Base-by-base conservation (phyloP, 805 yeast genomes). In the Saturnispora mendoncae region DNA sequence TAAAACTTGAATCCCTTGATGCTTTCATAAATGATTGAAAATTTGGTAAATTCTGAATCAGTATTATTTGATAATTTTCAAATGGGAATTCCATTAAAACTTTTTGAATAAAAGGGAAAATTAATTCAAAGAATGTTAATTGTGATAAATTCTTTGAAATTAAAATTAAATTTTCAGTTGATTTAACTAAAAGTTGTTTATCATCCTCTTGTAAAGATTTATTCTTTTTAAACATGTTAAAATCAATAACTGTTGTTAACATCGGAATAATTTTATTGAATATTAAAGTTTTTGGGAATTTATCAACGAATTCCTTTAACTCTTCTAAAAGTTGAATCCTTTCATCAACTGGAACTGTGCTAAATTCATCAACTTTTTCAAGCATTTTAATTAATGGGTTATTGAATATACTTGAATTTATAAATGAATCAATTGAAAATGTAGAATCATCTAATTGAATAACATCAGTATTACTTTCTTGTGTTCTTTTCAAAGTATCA, bases 351-450 rank as follows among this genome's bases (percentile, higher is more conserved):
- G 79, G 64, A 50, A 83, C 80, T 0, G 95, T 83, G 8, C 87
- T 76, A 46, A 84, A 78, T 43, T 84, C 92, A 54, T 90, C 97
- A 34, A 90, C 60, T 51, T 82, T 80, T 57, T 80, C 76, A 66
- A 90, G 69, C 3, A 94, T 80, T 53, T 82, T 80, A 39, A 90
- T 76, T 38, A 87, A 64, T 39, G 90, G 84, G 48, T 86, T 88
- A 61, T 85, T 83, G 60, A 88, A 90, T 51, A 76, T 84, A 28
- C 71, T 75, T 8, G 86, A 76, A 9, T 75, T 73, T n/a, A 83
- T 71, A 46, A 92, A 73, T 37, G 77, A 80, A 50, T 78, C 74
- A 36, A 88, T 67, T 36, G 78, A 56, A 74, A 55, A 2, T 45
- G 41, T 21, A 15, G 8, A 8, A 15, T 43, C 39, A 13, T 50